Evolutionary conservation across 1,139 yeast genomes (phyloP).

Genomic region (Sugiyamaella neomexicana): DNA sequence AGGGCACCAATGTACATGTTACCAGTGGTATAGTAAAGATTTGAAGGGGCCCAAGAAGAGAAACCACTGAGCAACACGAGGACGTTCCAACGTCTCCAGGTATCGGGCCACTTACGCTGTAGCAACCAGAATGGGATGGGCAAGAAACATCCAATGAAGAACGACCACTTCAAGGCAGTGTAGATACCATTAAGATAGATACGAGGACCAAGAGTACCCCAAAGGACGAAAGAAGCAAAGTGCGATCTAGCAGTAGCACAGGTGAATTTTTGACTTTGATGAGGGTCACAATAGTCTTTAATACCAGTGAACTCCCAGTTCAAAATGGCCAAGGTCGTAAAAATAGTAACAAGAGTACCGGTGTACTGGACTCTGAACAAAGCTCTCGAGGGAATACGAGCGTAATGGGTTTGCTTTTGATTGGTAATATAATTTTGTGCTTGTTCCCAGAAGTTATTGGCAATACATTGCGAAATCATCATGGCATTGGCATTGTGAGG

Average conservation of each 20-base stretch:
- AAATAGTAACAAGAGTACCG: slow-evolving; percentile 40
- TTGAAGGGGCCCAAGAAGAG: slow-evolving; percentile 51
- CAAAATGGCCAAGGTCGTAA: slow-evolving; percentile 54
- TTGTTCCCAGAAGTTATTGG: slow-evolving; percentile 62
- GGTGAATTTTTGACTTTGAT: slow-evolving; percentile 40
- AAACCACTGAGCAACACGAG: slow-evolving; percentile 15
- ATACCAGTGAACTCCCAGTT: slow-evolving; percentile 44
- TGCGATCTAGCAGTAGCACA: slow-evolving; percentile 44
- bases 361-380: slow-evolving; percentile 57
- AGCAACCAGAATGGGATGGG: slow-evolving; percentile 43
- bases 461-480: slow-evolving; percentile 57
- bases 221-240: slow-evolving; percentile 52
- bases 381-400: slow-evolving; percentile 59
- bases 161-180: slow-evolving; percentile 42
- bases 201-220: slow-evolving; percentile 53
- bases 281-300: slow-evolving; percentile 48
- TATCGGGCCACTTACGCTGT: slow-evolving; percentile 42
- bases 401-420: slow-evolving; percentile 59
- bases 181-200: slow-evolving; percentile 49
- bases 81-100: slow-evolving; percentile 37
- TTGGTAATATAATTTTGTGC: slow-evolving; percentile 50
- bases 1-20: slow-evolving; percentile 52
- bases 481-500: slow-evolving; percentile 65
- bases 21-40: slow-evolving; percentile 51
- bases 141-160: slow-evolving; percentile 45